Percentiles rank a stretch among this genome's conserved stretches.
These are phyloP conservation scores for Tilletia setariae DNA, from an alignment of 1,284 basidiomycete genomes.

Conservation along the genomic window DNA sequence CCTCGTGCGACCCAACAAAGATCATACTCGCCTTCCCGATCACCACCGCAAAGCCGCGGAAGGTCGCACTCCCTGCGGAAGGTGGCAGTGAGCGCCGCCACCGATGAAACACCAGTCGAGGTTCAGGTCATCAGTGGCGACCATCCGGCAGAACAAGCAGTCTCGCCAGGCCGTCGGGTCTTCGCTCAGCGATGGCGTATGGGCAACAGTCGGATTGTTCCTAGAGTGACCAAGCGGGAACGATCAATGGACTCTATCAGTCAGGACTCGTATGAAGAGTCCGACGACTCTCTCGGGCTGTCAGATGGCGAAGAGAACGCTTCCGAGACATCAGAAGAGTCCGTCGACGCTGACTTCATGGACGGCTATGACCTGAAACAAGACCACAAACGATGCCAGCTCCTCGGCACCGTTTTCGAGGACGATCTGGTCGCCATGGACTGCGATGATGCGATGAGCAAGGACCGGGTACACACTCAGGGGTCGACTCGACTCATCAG, in stretches of 20 bases:
- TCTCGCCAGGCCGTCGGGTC: neutral
- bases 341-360: neutral
- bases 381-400: neutral
- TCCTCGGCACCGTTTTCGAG: constrained; percentile 14
- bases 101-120: too few species aligned
- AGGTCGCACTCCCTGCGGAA: neutral
- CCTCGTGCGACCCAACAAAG: neutral
- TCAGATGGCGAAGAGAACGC: neutral
- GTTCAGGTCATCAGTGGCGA: too few species aligned
- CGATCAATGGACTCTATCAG: neutral
- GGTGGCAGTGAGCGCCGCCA: constrained; percentile 8
- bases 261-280: constrained; percentile 7
- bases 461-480: neutral
- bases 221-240: too few species aligned
- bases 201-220: neutral
- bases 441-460: neutral
- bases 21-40: neutral
- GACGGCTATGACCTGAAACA: constrained; percentile 1
- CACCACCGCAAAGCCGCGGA: neutral
- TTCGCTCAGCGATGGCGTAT: constrained; percentile 4
- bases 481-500: neutral
- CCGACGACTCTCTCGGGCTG: constrained; percentile 2
- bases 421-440: neutral
- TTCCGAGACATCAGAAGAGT: neutral
- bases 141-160: neutral